phyloP scores from a whole-genome alignment of 2,329 filamentous ascomycete genomes.

The Huntiella moniliformis region DNA sequence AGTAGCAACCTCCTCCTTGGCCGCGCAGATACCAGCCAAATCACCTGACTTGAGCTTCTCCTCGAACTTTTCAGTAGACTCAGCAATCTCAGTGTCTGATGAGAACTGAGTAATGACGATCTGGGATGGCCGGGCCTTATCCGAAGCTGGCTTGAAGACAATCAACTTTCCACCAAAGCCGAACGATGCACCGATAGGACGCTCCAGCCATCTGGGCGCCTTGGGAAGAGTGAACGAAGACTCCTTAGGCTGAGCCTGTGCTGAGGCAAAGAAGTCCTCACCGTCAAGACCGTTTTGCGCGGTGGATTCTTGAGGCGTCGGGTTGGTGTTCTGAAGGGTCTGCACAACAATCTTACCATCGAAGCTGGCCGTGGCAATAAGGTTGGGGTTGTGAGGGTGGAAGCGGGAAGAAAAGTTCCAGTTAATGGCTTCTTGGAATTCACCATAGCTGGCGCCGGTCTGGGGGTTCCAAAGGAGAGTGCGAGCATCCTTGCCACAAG shows the following conservation, averaged over 20 bases:
- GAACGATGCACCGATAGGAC: conserved; percentile 72
- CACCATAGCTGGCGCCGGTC: conserved; percentile 69
- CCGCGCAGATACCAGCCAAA: conserved; percentile 58
- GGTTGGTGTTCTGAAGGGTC: conserved; percentile 84
- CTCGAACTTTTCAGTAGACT: conserved; percentile 73
- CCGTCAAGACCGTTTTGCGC: conserved; percentile 59
- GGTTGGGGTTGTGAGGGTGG: conserved; percentile 78
- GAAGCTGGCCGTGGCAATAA: conserved; percentile 90
- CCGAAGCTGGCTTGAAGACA: conserved; percentile 39
- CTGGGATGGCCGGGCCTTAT: conserved; percentile 52
- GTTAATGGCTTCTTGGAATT: conserved; percentile 95
- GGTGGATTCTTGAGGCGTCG: conserved; percentile 46
- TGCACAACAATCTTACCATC: conserved; percentile 92
- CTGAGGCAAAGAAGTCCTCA: conserved; percentile 91
- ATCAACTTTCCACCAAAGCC: conserved; percentile 91
- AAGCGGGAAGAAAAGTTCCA: conserved; percentile 96
- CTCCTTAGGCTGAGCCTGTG: conserved; percentile 76
- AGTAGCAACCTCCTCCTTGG: conserved; percentile 54
- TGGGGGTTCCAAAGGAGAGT: conserved; percentile 94
- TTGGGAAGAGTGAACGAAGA: conserved; percentile 73
- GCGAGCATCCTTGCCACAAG: conserved; percentile 89
- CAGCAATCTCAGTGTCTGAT: conserved; percentile 68
- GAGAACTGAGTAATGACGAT: conserved; percentile 76
- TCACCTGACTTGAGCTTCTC: conserved; percentile 61
- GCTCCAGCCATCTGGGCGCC: conserved; percentile 78